Base-by-base conservation (phyloP, 495 filamentous ascomycete genomes). In the Penicillium egyptiacum region DNA sequence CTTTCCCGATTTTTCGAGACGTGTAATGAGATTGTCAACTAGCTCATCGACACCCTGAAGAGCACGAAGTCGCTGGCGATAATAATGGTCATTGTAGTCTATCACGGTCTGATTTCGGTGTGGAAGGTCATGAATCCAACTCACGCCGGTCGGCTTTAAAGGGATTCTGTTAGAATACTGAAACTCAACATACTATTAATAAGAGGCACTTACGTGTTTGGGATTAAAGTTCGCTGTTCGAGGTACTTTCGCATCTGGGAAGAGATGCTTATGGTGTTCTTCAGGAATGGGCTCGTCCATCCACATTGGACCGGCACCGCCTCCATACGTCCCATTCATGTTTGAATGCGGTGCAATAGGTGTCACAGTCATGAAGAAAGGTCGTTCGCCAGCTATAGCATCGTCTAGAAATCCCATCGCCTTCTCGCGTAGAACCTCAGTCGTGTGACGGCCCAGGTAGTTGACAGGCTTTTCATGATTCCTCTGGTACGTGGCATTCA, bases 31-130 rank as follows among this genome's bases (percentile, higher is more conserved):
- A 0, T 66, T 67, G 20, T 86, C 83, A 1, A 91, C 82, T 17
- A 90, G 72, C 69, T 90, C 88, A 56, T 91, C 88, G 4, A 90
- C 86, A 7, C 78, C 77, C 60, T 88, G 86, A 42, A 90, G 69
- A 6, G 86, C 64, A 25, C 82, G 81, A 11, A 90, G 73, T 0
- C 88, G 80, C 40, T 79, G 74, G 4, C 83, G 78, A 66, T 89
- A 88, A 63, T 83, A 89, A 53, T 85, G 74, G 60, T 91, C 88
- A 57, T 87, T 83, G 61, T 81, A 88, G 4, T 81, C 82, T 17
- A 89, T 69, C 5, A 81, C 79, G 1, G 78, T 70, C 17, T 79
- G 63, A 53, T 71, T 79, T 56, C 85, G 83, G n/a, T 75, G 70
- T 0, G 74, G 73, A 4, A 88, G 73, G 23, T 67, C 61, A 10